Evolutionary conservation across 2,329 filamentous ascomycete genomes (phyloP).

Genomic region (Penicillium sp.): DNA sequence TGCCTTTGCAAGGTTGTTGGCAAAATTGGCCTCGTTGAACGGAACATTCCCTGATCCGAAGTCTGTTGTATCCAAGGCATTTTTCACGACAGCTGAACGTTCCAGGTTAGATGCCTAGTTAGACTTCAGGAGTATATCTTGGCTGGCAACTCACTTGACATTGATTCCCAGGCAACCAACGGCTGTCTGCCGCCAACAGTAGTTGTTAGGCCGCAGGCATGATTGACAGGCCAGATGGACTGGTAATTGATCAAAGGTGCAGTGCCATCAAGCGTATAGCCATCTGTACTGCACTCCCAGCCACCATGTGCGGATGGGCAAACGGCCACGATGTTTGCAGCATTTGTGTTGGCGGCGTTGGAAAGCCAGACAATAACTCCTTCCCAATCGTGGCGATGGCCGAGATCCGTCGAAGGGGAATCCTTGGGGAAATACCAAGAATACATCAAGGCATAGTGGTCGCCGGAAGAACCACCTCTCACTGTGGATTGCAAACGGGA

Average conservation of each 20-base stretch:
- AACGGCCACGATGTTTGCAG: slow-evolving; percentile 48
- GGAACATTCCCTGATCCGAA: slow-evolving; percentile 50
- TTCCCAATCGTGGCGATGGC: slow-evolving; percentile 58
- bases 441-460: slow-evolving; percentile 52
- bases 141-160: slow-evolving; percentile 30
- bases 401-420: slow-evolving; percentile 43
- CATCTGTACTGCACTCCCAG: slow-evolving; percentile 46
- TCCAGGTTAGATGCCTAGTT: neutral
- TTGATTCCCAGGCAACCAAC: slow-evolving; percentile 51
- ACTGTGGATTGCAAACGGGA: slow-evolving; percentile 17
- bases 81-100: slow-evolving; percentile 34
- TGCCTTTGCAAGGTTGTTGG: slow-evolving; percentile 43
- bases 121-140: neutral
- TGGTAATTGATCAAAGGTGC: slow-evolving; percentile 50
- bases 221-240: slow-evolving; percentile 50
- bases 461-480: slow-evolving; percentile 43
- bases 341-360: slow-evolving; percentile 33
- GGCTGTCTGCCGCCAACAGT: slow-evolving; percentile 47
- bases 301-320: slow-evolving; percentile 54
- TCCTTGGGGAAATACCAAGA: slow-evolving; percentile 55
- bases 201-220: slow-evolving; percentile 45
- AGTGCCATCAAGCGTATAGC: slow-evolving; percentile 44
- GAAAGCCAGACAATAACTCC: slow-evolving; percentile 54
- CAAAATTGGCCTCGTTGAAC: slow-evolving; percentile 49
- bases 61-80: slow-evolving; percentile 46